A percentile compares a stretch with the other conserved stretches of the same genome.
phyloP scores from a whole-genome alignment of 1,284 basidiomycete genomes.

The Fomitopsis palustris region DNA sequence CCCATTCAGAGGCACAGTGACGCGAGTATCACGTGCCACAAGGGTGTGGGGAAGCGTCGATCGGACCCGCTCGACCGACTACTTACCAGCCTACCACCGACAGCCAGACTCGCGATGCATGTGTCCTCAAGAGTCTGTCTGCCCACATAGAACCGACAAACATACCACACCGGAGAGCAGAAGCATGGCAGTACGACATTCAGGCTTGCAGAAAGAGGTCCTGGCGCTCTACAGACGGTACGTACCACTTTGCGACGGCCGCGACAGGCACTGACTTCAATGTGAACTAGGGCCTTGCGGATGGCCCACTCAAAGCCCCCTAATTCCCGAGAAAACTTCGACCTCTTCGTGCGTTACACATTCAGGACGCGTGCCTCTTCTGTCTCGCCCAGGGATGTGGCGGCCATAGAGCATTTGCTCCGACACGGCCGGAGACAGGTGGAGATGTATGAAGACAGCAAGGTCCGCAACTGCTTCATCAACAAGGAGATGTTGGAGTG shows the following conservation, averaged over 20 bases:
- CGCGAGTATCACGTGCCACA: not conserved
- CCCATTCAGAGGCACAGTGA: not conserved
- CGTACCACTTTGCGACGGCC: not conserved
- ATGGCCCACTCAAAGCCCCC: conserved; percentile 67
- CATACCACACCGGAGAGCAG: conserved; percentile 1
- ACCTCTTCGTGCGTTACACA: conserved; percentile 59
- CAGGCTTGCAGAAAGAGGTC: conserved; percentile 71
- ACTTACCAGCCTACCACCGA: too few species aligned
- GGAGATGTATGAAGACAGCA: conserved; percentile 61
- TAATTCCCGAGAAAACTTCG: conserved; percentile 56
- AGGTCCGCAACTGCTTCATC: conserved; percentile 70
- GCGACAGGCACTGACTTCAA: not conserved
- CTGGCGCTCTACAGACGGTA: conserved; percentile 71
- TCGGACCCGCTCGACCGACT: not conserved
- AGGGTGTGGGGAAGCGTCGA: not conserved
- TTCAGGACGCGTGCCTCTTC: conserved; percentile 61
- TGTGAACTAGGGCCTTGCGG: conserved; percentile 56
- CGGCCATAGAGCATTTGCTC: conserved; percentile 68
- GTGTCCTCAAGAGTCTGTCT: not conserved
- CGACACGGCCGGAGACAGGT: conserved; percentile 62
- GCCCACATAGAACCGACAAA: not conserved
- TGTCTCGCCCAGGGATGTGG: conserved; percentile 61
- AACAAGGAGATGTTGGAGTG: conserved; percentile 65
- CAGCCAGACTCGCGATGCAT: not conserved
- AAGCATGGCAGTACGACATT: conserved; percentile 29